Percentiles rank a stretch among this genome's conserved stretches.
These are phyloP conservation scores for Cordyceps fumosorosea DNA, from an alignment of 2,329 filamentous ascomycete species.

Conservation along the genomic window DNA sequence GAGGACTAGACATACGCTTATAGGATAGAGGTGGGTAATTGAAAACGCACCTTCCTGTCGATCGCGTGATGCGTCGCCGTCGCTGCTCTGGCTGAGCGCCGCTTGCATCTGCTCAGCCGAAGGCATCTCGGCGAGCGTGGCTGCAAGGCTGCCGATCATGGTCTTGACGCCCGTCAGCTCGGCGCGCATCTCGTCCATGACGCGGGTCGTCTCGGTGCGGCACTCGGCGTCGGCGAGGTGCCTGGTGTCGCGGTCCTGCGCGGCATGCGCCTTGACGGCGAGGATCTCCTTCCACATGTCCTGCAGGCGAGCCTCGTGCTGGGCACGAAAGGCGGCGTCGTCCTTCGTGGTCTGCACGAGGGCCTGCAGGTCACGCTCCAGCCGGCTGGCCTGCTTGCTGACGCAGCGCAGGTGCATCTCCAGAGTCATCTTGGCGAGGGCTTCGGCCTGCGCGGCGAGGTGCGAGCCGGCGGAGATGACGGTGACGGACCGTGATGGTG, in stretches of 20 bases:
- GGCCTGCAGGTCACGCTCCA: slow-evolving; percentile 24
- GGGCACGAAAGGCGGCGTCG: slow-evolving; percentile 23
- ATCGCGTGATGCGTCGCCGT: background rate
- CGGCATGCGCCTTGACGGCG: slow-evolving; percentile 24
- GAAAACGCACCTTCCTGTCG: background rate
- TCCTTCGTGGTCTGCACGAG: slow-evolving; percentile 22
- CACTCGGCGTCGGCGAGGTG: slow-evolving; percentile 17
- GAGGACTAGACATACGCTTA: background rate
- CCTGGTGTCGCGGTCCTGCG: slow-evolving; percentile 11
- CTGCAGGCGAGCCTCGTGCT: slow-evolving; percentile 25
- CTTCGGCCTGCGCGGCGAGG: slow-evolving; percentile 24
- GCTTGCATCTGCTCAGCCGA: slow-evolving; percentile 18
- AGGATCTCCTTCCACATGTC: slow-evolving; percentile 26
- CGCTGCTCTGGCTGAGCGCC: slow-evolving; percentile 15
- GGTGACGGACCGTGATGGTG: background rate
- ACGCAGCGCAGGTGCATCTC: slow-evolving; percentile 29
- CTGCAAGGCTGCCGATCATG: slow-evolving; percentile 19
- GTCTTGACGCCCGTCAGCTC: slow-evolving; percentile 21
- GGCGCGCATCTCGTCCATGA: slow-evolving; percentile 16
- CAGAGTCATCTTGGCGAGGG: slow-evolving; percentile 31
- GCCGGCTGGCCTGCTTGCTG: slow-evolving; percentile 21
- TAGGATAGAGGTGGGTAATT: too few species aligned
- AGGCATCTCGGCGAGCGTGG: slow-evolving; percentile 20
- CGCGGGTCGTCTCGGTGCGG: slow-evolving; percentile 17
- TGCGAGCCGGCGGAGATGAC: background rate